These are phyloP conservation scores for Arachis hypogaea DNA, from an alignment of 306 rosid species.

Conservation along the genomic window DNA sequence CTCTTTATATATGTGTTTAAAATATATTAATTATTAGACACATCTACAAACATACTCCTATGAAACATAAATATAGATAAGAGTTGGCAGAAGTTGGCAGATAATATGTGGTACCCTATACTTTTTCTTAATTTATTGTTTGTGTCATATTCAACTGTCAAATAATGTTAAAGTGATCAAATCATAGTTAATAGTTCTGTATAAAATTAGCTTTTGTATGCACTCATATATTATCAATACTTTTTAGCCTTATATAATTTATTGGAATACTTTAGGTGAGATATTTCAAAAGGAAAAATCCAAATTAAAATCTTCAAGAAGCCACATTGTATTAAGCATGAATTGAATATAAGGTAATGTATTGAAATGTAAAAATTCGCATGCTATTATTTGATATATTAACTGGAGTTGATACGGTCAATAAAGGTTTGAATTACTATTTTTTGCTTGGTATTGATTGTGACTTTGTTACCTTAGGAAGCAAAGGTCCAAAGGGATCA, in stretches of 20 bases:
- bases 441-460: constrained; percentile 20
- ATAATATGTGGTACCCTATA: too few species aligned
- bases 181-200: neutral
- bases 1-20: too few species aligned
- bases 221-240: neutral
- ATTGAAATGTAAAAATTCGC: neutral
- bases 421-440: neutral
- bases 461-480: constrained; percentile 31
- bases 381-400: constrained; percentile 26
- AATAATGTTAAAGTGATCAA: neutral
- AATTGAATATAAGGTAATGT: neutral
- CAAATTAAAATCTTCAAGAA: neutral
- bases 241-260: constrained; percentile 16
- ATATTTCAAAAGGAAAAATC: neutral
- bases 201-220: neutral
- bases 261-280: constrained; percentile 5
- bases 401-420: constrained; percentile 18
- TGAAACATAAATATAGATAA: too few species aligned
- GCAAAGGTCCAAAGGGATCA: constrained; percentile 15
- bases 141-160: constrained; percentile 41
- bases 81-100: too few species aligned
- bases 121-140: neutral
- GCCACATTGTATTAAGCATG: neutral
- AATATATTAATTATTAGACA: too few species aligned
- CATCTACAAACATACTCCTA: too few species aligned